Conservation (phyloP, 2,329 filamentous ascomycete genomes). For the Elsinoe arachidis region DNA sequence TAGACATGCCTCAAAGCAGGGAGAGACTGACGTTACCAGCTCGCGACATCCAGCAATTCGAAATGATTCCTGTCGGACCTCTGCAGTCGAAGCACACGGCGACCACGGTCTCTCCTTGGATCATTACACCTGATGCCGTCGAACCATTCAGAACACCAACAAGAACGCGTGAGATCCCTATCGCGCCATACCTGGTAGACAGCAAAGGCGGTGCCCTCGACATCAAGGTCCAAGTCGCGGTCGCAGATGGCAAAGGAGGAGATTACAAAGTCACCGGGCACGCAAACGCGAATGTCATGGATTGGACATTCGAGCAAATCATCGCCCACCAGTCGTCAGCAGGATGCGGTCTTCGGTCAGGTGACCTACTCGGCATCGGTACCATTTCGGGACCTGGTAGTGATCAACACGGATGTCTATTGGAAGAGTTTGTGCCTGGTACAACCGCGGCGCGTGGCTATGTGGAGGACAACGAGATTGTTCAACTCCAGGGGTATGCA, state of each 20-base stretch:
- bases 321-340: conserved; percentile 36
- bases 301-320: conserved; percentile 40
- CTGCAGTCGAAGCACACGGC: conserved; percentile 54
- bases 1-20: not conserved
- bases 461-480: conserved; percentile 35
- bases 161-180: conserved; percentile 20
- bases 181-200: conserved; percentile 23
- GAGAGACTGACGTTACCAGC: conserved; percentile 26
- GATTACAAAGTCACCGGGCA: conserved; percentile 19
- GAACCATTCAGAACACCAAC: conserved; percentile 26
- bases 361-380: conserved; percentile 38
- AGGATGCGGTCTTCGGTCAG: conserved; percentile 34
- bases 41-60: conserved; percentile 53
- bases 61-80: conserved; percentile 54
- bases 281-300: conserved; percentile 32
- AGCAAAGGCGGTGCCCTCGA: conserved; percentile 22
- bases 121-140: conserved; percentile 53
- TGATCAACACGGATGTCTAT: conserved; percentile 34
- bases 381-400: conserved; percentile 35
- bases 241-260: conserved; percentile 17
- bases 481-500: conserved; percentile 30
- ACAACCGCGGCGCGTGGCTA: conserved; percentile 29
- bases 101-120: conserved; percentile 54
- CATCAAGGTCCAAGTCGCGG: conserved; percentile 25
- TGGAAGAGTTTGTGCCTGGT: conserved; percentile 34